Base-by-base conservation (phyloP, 805 yeast species). In the Pichia paraexigua region DNA sequence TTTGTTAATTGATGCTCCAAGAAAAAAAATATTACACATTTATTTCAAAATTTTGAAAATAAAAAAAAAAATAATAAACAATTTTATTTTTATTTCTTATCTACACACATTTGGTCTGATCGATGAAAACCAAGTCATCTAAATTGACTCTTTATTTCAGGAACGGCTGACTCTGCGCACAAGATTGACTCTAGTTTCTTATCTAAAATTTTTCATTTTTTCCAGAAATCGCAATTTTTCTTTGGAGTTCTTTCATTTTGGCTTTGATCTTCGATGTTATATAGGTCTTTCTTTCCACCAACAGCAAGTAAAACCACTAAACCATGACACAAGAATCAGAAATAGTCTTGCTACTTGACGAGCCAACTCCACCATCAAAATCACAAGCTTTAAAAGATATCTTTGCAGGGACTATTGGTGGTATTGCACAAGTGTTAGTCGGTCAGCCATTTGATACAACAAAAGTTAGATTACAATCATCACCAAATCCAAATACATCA, bases 401-500 rank as follows among this genome's bases (percentile, higher is more conserved):
- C 46, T 69, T 87, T 50, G 95, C 95, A 5, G 99, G 99, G 21
- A 92, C 97, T 18, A 76, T 85, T 59, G 98, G 98, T 52, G 99
- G 99, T 49, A 80, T 94, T 27, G 92, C 97, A 8, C 99, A 94
- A 70, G 98, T 94, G 9, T 71, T 94, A 35, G 87, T 85, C 15
- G 99, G 99, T 24, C 98, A 94, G 69, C 97, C 98, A 9, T 92
- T 92, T 63, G 98, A 91, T 66, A 87, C 96, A 11, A 87, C 94
- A 44, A 92, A 92, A 69, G 98, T 94, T 21, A 76, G 99, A 48
- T 74, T 94, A 46, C 98, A 94, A 64, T 84, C 95, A 2, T 82
- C 90, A 2, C 82, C 82, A 35, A 94, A 95, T 5, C 76, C 79
- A 18, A 87, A 85, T 60, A 69, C 68, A 21, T 60, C 66, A 5